These are phyloP conservation scores for Claviceps spartinae DNA, from an alignment of 2,329 filamentous ascomycete genomes.

Conservation along the genomic window DNA sequence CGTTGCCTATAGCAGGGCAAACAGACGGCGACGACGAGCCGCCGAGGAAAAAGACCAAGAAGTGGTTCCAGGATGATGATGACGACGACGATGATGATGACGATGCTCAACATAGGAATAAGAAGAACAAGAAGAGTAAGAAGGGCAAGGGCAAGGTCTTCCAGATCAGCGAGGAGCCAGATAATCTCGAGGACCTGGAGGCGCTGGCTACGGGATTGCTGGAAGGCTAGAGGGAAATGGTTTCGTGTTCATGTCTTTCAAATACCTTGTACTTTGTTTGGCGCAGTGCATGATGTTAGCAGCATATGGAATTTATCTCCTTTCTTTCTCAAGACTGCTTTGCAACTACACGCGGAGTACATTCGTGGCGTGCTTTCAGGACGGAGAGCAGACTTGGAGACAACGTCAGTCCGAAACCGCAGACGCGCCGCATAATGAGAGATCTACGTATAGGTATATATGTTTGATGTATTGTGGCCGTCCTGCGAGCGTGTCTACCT, in stretches of 20 bases:
- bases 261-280: background rate
- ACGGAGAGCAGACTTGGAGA: no score
- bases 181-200: conserved; percentile 69
- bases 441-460: no score
- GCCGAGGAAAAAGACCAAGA: conserved; percentile 50
- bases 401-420: no score
- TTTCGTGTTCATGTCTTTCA: background rate
- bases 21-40: conserved; percentile 44
- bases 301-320: no score
- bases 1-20: conserved; percentile 33
- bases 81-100: conserved; percentile 36
- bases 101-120: background rate
- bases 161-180: conserved; percentile 53
- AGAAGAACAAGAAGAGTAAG: conserved; percentile 22
- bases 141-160: conserved; percentile 39
- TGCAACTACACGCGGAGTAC: no score
- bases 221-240: conserved; percentile 23
- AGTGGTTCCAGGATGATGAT: conserved; percentile 63
- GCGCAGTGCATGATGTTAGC: no score
- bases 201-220: conserved; percentile 61
- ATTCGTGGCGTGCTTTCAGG: no score
- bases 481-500: no score
- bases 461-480: no score
- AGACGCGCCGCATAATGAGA: no score
- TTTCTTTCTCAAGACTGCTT: no score